Evolutionary conservation across 495 filamentous ascomycete species (phyloP).

Genomic region (Cercophora sp.): DNA sequence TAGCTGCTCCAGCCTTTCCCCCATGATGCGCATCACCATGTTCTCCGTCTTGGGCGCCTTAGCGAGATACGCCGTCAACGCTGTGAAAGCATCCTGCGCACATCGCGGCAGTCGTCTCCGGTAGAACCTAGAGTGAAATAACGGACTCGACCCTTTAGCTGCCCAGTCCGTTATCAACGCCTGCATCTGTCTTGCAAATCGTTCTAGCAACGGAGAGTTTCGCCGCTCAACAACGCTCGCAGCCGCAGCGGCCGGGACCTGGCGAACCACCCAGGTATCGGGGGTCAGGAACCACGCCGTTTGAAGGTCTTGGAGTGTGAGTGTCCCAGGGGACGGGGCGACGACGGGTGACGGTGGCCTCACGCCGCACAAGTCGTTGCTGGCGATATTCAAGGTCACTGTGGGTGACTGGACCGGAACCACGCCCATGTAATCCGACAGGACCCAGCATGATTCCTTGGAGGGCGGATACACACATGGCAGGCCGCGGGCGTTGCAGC

Average conservation of each 20-base stretch:
- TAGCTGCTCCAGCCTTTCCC: conserved; percentile 9
- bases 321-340: background rate
- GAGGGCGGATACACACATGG: conserved; percentile 15
- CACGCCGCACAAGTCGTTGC: no score
- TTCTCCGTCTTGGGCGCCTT: conserved; percentile 12
- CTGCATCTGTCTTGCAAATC: conserved; percentile 1
- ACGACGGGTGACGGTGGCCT: no score
- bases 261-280: conserved; percentile 9
- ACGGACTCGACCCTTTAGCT: conserved; percentile 17
- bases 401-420: no score
- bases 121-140: conserved; percentile 39
- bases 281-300: conserved; percentile 12
- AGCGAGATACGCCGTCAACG: conserved; percentile 12
- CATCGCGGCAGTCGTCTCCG: conserved; percentile 22
- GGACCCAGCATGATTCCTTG: background rate
- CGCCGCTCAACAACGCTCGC: background rate
- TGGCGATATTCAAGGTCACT: no score
- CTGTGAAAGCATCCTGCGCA: conserved; percentile 29
- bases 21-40: conserved; percentile 17
- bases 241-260: background rate
- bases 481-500: conserved; percentile 11
- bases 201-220: background rate
- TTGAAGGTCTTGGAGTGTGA: background rate
- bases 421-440: no score
- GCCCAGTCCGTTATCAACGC: conserved; percentile 23